Percentiles rank a stretch among this genome's conserved stretches.
These are phyloP conservation scores for Arthroderma uncinatum DNA, from an alignment of 2,329 filamentous ascomycete genomes.

Conservation along the genomic window DNA sequence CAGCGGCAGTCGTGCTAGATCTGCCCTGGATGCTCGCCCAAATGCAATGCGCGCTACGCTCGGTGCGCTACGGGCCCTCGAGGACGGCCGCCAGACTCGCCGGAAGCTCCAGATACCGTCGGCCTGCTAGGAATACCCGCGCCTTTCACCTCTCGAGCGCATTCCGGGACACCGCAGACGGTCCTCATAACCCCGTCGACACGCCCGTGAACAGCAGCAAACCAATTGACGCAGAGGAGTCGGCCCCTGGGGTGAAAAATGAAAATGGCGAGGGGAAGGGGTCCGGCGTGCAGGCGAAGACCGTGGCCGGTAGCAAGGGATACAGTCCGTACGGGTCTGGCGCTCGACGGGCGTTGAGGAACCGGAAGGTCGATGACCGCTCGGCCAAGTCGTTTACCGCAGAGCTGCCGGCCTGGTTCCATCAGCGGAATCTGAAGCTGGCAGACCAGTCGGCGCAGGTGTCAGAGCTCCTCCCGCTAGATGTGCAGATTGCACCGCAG, in stretches of 20 bases:
- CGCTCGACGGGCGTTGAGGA: constrained; percentile 29
- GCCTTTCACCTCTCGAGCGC: constrained; percentile 6
- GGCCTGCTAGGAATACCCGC: background rate
- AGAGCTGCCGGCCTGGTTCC: constrained; percentile 30
- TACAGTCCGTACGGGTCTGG: constrained; percentile 31
- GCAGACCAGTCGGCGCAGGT: constrained; percentile 14
- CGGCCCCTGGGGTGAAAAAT: background rate
- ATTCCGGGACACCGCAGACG: background rate
- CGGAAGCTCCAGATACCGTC: background rate
- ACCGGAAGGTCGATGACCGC: constrained; percentile 18
- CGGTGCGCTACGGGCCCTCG: constrained; percentile 17
- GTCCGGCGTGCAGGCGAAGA: background rate
- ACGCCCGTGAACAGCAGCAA: background rate
- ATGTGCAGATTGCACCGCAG: constrained; percentile 22
- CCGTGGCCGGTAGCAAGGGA: constrained; percentile 17
- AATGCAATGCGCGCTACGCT: constrained; percentile 31
- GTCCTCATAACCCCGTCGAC: background rate
- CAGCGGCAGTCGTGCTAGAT: constrained; percentile 12
- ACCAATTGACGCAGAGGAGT: background rate
- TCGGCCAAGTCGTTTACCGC: constrained; percentile 14
- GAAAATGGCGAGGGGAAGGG: background rate
- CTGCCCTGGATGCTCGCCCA: constrained; percentile 21
- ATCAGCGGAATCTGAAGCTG: constrained; percentile 26
- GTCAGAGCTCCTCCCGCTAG: constrained; percentile 15
- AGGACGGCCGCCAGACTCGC: background rate